Evolutionary conservation across 306 rosid genomes (phyloP).

Genomic region (Prunus padus): DNA sequence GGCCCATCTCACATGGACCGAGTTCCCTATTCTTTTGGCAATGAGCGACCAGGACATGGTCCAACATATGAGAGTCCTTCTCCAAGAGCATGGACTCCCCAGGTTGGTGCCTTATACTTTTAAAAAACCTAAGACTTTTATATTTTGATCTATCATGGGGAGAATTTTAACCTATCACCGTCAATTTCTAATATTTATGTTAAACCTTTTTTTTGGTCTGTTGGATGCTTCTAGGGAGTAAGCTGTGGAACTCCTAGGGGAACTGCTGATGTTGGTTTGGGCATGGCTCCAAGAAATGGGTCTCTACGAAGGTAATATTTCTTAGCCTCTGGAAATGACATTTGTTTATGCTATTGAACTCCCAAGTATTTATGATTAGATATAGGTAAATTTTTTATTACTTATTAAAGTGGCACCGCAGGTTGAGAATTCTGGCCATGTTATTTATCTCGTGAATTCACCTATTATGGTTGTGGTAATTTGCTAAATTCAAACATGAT

Average conservation of each 20-base stretch:
- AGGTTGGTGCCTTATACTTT: conserved; percentile 40
- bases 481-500: not conserved
- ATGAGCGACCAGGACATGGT: conserved; percentile 39
- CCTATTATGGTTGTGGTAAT: not conserved
- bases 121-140: not conserved
- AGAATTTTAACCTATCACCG: not conserved
- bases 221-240: conserved; percentile 48
- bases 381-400: not conserved
- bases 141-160: not conserved
- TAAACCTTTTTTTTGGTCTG: not conserved
- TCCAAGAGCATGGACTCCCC: conserved; percentile 73
- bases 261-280: conserved; percentile 43
- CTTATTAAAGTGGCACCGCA: not conserved
- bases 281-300: conserved; percentile 54
- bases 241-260: conserved; percentile 53
- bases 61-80: conserved; percentile 55
- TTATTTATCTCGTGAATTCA: not conserved
- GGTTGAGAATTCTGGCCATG: not conserved
- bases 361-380: not conserved
- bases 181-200: not conserved
- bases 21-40: conserved; percentile 60
- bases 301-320: conserved; percentile 52
- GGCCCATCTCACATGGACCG: conserved; percentile 67
- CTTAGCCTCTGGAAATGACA: not conserved
- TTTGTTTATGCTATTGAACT: not conserved